Percentiles rank a stretch among this genome's conserved stretches.
Evolutionary conservation across 768 basidiomycete genomes (phyloP).

Genomic region (Termitomyces sp.): DNA sequence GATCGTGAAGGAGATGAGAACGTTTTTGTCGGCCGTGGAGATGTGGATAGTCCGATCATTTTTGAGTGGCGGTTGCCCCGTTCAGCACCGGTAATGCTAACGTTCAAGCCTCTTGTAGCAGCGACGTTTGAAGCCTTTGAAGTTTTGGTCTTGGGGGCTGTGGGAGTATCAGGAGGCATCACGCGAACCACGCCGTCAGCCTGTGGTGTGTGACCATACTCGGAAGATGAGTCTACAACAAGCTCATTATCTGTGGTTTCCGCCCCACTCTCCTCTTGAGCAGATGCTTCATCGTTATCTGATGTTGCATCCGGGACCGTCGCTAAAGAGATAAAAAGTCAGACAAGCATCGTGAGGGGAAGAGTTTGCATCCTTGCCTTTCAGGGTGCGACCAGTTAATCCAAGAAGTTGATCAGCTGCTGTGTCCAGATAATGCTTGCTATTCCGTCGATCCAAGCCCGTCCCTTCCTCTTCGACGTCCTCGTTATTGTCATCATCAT

Average conservation of each 20-base stretch:
- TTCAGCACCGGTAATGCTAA: conserved; percentile 44
- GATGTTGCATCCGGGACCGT: conserved; percentile 58
- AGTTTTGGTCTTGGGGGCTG: conserved; percentile 30
- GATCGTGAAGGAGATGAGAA: conserved; percentile 29
- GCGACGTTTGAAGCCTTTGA: conserved; percentile 58
- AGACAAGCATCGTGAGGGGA: conserved; percentile 7
- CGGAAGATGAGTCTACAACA: conserved; percentile 42
- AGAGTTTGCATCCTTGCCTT: conserved; percentile 32
- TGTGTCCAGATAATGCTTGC: conserved; percentile 75
- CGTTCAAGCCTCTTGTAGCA: conserved; percentile 65
- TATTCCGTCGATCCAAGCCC: conserved; percentile 64
- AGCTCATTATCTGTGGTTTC: conserved; percentile 61
- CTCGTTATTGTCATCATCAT: conserved; percentile 21
- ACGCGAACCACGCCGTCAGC: conserved; percentile 23
- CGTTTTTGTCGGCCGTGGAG: conserved; percentile 33
- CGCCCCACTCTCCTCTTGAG: conserved; percentile 69
- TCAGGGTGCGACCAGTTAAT: conserved; percentile 60
- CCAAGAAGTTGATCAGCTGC: conserved; percentile 83
- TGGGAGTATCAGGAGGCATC: conserved; percentile 37
- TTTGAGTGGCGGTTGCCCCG: conserved; percentile 60
- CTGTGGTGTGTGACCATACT: conserved; percentile 29
- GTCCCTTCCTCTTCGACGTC: conserved; percentile 17
- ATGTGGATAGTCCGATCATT: conserved; percentile 57
- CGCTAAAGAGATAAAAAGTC: conserved; percentile 22
- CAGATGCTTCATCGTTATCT: conserved; percentile 63